A percentile compares a stretch with the other conserved stretches of the same genome.
Evolutionary conservation across 2,329 filamentous ascomycete species (phyloP).

Genomic region (Cercospora brassicicola): DNA sequence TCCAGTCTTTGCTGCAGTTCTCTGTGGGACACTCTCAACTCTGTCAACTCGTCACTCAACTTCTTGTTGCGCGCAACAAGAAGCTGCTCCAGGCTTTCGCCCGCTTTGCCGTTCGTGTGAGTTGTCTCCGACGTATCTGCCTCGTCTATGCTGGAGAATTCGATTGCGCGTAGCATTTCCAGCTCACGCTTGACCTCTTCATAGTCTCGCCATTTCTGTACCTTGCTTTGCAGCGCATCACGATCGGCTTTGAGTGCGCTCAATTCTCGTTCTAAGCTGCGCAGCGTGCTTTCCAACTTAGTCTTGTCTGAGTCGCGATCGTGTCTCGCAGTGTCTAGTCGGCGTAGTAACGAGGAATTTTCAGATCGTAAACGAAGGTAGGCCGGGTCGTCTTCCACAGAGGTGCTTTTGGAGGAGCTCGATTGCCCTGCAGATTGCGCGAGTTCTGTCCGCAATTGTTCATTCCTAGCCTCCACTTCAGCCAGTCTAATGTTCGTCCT

Average conservation of each 20-base stretch:
- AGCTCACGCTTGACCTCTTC: conserved; percentile 95
- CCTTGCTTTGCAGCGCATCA: conserved; percentile 74
- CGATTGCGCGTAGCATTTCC: conserved; percentile 91
- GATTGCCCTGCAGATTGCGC: conserved; percentile 80
- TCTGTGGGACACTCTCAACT: conserved; percentile 89
- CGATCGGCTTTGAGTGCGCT: conserved; percentile 74
- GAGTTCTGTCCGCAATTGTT: conserved; percentile 85
- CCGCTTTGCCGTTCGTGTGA: conserved; percentile 54
- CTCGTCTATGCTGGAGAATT: conserved; percentile 83
- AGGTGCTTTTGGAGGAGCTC: conserved; percentile 59
- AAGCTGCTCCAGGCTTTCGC: conserved; percentile 86
- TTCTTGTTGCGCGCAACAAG: conserved; percentile 94
- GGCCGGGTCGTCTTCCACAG: conserved; percentile 82
- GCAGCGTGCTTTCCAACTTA: conserved; percentile 71
- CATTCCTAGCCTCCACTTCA: conserved; percentile 90
- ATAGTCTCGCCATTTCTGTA: conserved; percentile 90
- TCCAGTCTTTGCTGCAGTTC: conserved; percentile 81
- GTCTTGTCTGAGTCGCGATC: conserved; percentile 81
- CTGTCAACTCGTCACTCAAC: conserved; percentile 86
- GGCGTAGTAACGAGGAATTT: conserved; percentile 86
- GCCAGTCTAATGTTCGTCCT: conserved; percentile 82
- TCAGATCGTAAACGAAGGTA: conserved; percentile 88
- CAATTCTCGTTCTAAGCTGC: conserved; percentile 77
- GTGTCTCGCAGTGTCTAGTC: conserved; percentile 77
- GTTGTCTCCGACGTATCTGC: conserved; percentile 62